A percentile compares a stretch with the other conserved stretches of the same genome.
phyloP scores from a whole-genome alignment of 352 stramenopile genomes.

The Phytophthora meadii region DNA sequence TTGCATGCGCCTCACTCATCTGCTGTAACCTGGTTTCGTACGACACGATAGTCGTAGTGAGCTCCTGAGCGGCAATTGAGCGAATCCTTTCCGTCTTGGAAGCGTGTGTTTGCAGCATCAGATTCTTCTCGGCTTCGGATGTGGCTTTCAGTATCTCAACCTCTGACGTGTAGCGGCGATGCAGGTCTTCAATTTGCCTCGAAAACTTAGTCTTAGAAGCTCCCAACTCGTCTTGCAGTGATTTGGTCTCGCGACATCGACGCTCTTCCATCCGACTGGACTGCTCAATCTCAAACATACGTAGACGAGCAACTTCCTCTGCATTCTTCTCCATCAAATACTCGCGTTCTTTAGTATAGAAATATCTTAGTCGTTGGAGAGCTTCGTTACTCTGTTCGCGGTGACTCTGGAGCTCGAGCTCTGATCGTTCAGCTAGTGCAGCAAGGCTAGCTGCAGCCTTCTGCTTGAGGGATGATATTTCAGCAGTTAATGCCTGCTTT shows the following conservation, averaged over 20 bases:
- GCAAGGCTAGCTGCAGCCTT: conserved; percentile 33
- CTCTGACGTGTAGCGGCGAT: conserved; percentile 32
- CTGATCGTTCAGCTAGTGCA: conserved; percentile 29
- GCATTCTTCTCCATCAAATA: conserved; percentile 26
- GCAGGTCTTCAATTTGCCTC: conserved; percentile 32
- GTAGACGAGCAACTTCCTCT: conserved; percentile 34
- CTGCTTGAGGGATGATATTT: conserved; percentile 36
- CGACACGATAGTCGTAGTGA: conserved; percentile 28
- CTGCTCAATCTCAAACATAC: conserved; percentile 43
- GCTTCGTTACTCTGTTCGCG: conserved; percentile 34
- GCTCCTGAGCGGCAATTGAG: conserved; percentile 19
- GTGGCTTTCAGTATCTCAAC: conserved; percentile 25
- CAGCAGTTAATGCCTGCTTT: conserved; percentile 16
- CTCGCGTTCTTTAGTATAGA: conserved; percentile 28
- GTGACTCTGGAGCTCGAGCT: conserved; percentile 33
- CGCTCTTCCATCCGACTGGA: conserved; percentile 32
- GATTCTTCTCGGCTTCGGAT: conserved; percentile 13
- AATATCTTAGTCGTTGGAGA: conserved; percentile 23
- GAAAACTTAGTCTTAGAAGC: conserved; percentile 10
- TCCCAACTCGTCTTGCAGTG: conserved; percentile 29
- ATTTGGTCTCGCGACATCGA: conserved; percentile 27
- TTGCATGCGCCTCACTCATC: conserved; percentile 18
- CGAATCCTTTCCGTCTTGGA: conserved; percentile 29
- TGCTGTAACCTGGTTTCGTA: conserved; percentile 31
- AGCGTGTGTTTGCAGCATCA: conserved; percentile 30